These are phyloP conservation scores for Medicago truncatula DNA, from an alignment of 306 rosid genomes.

Conservation along the genomic window DNA sequence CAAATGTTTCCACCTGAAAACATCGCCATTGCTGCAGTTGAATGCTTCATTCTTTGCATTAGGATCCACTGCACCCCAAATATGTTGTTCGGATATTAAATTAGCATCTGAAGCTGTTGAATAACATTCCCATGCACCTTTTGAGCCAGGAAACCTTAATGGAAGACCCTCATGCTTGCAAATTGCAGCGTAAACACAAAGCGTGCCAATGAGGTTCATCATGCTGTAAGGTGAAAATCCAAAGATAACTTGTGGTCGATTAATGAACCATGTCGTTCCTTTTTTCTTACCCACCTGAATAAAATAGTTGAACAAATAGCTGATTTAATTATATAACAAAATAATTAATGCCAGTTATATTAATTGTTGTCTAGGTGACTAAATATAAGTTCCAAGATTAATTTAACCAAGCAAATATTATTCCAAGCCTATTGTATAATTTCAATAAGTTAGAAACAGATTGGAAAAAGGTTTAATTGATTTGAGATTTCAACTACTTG, in stretches of 20 bases:
- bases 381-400: no score
- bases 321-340: no score
- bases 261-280: slow-evolving; percentile 65
- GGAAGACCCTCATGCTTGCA: slow-evolving; percentile 70
- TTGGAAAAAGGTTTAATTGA: no score
- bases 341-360: no score
- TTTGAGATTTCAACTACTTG: no score
- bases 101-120: slow-evolving; percentile 63
- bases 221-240: slow-evolving; percentile 74
- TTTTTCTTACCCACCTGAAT: slow-evolving; percentile 36
- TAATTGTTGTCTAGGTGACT: no score
- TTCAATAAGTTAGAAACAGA: no score
- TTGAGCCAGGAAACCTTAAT: slow-evolving; percentile 64
- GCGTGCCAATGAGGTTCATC: slow-evolving; percentile 62
- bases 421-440: no score
- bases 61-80: slow-evolving; percentile 80
- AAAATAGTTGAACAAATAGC: no score
- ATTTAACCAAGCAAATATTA: no score
- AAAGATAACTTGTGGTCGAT: slow-evolving; percentile 58
- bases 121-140: slow-evolving; percentile 57
- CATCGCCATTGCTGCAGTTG: slow-evolving; percentile 65
- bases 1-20: slow-evolving; percentile 68
- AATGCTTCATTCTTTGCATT: slow-evolving; percentile 67
- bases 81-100: slow-evolving; percentile 76
- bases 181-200: slow-evolving; percentile 71